Evolutionary conservation across 495 filamentous ascomycete species (phyloP), one percentile per base, ranked within the genome.

Genomic region (Aspergillus indologenus): DNA sequence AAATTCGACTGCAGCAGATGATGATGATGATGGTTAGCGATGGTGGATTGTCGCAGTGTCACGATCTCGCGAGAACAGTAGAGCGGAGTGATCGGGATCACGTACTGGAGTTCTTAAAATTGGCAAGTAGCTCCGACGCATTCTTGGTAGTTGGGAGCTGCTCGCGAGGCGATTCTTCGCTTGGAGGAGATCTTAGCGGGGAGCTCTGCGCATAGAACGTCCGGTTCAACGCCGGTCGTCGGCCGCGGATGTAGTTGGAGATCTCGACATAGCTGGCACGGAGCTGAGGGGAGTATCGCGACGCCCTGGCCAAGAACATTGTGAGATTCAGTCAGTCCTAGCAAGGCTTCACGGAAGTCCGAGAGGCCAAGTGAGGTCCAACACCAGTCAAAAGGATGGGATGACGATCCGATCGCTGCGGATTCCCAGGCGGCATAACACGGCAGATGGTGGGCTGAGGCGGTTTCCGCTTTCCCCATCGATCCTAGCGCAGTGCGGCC

Each of bases 61-160:
- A 11, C 23, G 20, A 26, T n/a, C n/a, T n/a, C n/a, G 19, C 19
- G 20, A 43, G 18, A 9, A 42, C 2, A n/a, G 47, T 8, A 15
- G 15, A 20, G 43, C 31, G 20, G 20, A 42, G 18, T 42, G 8
- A 47, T 34, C 15, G 19, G 3, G 40, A 51, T 46, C 6, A 46
- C 61, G n/a, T 9, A 85, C 82, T 71, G 15, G 80, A 73, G 29
- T 68, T 66, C 58, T 81, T 82, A 54, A 77, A 85, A n/a, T 73
- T 68, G 24, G 79, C 71, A 44, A 82, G 34, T 15, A 76, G 68
- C 12, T 62, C 60, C 21, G 56, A 62, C 53, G 70, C 65, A 49
- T 64, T 57, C 31, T 22, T 34, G 29, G 57, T 18, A 54, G 44
- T 18, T 26, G 50, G 53, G 12, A 40, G 22, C 48, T 72, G 65